Base-by-base conservation (phyloP, 176 grass and related monocot genomes). In the Paspalum vaginatum region DNA sequence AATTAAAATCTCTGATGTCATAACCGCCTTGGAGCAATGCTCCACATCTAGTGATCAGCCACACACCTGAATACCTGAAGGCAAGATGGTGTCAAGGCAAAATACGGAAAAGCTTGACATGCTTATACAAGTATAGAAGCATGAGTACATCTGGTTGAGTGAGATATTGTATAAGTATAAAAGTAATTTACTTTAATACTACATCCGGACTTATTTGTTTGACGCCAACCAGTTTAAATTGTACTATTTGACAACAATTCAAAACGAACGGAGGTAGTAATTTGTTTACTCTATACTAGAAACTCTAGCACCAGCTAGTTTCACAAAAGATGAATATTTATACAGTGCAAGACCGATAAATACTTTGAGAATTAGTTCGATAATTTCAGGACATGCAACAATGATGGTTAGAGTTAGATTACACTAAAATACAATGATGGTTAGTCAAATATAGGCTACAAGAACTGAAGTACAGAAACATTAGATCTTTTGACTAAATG, bases 11-110 rank as follows among this genome's bases (percentile, higher is more conserved):
- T 21, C 84, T 86, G 83, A 91, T 94, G 44, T 91, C 4, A 54
- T 72, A 91, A 16, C 55, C 49, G 3, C 67, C 78, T 70, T 74
- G 55, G 17, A 77, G 59, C 53, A 91, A 61, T 80, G 79, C 59
- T 64, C 92, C 88, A 54, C 88, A 94, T 72, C 86, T 84, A 51
- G 88, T 89, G 77, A 94, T 91, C 41, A 94, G 56, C 88, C 88
- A 91, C 18, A 89, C 88, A 37, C 92, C 92, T 49, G 88, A 86
- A 75, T 94, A 91, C 0, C 92, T 94, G 83, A 73, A 84, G 24
- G 41, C 52, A 16, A 56, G 70, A 55, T 21, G 17, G 22, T 0
- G 44, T 85, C 65, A 84, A 84, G 65, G 40, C 17, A 66, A 84
- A 70, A 48, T 18, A 54, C 5, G 56, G 16, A 8, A 38, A 63